Evolutionary conservation across 106 monocot genomes (phyloP).

Genomic region (Phalaenopsis aphrodite): DNA sequence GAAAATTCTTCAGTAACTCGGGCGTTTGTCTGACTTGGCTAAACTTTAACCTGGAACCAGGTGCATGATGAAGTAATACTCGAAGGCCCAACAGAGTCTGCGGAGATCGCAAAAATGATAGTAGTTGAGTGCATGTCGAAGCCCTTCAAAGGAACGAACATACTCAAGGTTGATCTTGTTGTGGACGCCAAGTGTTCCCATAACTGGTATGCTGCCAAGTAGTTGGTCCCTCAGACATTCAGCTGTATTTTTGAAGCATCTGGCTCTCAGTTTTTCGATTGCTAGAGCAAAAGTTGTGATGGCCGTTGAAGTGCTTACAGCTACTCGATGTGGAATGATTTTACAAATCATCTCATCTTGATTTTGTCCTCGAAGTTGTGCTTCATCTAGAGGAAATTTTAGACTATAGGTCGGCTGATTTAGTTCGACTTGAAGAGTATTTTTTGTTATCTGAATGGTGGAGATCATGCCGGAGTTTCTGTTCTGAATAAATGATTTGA

Average conservation of each 20-base stretch:
- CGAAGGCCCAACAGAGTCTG: constrained; percentile 86
- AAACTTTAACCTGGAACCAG: constrained; percentile 24
- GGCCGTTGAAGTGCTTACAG: not conserved
- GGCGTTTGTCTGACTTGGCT: not conserved
- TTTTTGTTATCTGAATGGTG: too few species aligned
- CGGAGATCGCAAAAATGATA: constrained; percentile 73
- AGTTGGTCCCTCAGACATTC: not conserved
- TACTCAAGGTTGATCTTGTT: constrained; percentile 63
- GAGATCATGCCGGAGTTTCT: too few species aligned
- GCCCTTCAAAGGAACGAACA: constrained; percentile 75
- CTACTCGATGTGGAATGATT: not conserved
- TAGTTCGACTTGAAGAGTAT: too few species aligned
- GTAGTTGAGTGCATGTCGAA: constrained; percentile 96
- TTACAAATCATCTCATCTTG: not conserved
- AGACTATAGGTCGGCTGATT: not conserved
- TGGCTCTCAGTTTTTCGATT: not conserved
- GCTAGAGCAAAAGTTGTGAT: not conserved
- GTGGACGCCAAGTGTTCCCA: constrained; percentile 95
- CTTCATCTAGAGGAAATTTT: not conserved
- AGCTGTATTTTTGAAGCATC: not conserved
- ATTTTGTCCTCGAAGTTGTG: not conserved
- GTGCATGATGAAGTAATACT: constrained; percentile 99
- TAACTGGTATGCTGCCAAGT: constrained; percentile 94
- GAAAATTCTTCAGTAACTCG: too few species aligned
- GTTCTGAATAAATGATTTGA: too few species aligned